Evolutionary conservation across 2,329 filamentous ascomycete species (phyloP).

Genomic region (Chrysosporium queenslandicum): DNA sequence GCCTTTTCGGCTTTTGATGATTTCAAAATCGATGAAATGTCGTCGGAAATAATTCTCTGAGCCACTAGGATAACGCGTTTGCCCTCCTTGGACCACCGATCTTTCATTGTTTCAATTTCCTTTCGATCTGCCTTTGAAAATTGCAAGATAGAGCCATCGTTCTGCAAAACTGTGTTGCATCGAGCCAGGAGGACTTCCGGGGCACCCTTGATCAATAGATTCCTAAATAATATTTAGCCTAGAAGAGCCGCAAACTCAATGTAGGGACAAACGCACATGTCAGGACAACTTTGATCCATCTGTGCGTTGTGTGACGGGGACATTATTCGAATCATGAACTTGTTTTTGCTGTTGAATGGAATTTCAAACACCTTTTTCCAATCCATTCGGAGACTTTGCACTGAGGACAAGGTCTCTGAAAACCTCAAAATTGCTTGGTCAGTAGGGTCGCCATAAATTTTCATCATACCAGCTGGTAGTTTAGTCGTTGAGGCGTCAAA

Average conservation of each 20-base stretch:
- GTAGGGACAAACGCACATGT: slow-evolving; percentile 27
- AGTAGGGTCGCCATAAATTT: slow-evolving; percentile 64
- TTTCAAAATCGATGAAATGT: slow-evolving; percentile 38
- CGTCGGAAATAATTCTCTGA: slow-evolving; percentile 47
- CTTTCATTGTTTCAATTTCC: slow-evolving; percentile 51
- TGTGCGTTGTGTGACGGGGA: slow-evolving; percentile 23
- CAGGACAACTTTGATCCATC: slow-evolving; percentile 20
- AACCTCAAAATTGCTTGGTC: slow-evolving; percentile 66
- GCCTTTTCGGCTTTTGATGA: slow-evolving; percentile 47
- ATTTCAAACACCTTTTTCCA: slow-evolving; percentile 60
- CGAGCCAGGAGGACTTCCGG: slow-evolving; percentile 61
- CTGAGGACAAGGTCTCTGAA: slow-evolving; percentile 53
- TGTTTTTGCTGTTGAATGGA: slow-evolving; percentile 74
- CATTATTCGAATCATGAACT: slow-evolving; percentile 63
- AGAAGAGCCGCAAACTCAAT: neutral
- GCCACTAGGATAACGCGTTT: slow-evolving; percentile 59
- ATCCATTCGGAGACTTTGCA: slow-evolving; percentile 49
- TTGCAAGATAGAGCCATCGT: slow-evolving; percentile 44
- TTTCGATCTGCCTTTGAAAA: slow-evolving; percentile 41
- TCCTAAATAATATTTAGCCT: slow-evolving; percentile 20
- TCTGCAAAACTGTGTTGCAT: slow-evolving; percentile 49
- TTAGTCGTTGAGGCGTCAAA: slow-evolving; percentile 58
- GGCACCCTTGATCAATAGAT: slow-evolving; percentile 63
- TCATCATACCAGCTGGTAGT: slow-evolving; percentile 50
- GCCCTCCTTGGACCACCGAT: slow-evolving; percentile 58